Percentiles rank a stretch among this genome's conserved stretches.
phyloP scores from a whole-genome alignment of 495 filamentous ascomycete species.

The Delitschia confertaspora region DNA sequence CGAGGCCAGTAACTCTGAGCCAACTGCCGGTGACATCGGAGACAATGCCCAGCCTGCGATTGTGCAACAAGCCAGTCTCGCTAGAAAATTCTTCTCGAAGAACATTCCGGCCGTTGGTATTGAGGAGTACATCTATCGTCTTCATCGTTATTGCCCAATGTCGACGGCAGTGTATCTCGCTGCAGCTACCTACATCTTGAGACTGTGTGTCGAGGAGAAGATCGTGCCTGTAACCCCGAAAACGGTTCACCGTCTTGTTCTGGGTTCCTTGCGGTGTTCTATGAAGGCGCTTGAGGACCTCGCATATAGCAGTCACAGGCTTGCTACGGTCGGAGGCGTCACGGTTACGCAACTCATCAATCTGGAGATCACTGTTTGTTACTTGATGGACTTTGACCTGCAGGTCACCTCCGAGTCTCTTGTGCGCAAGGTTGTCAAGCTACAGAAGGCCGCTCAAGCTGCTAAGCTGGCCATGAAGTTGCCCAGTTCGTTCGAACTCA shows the following conservation, averaged over 20 bases:
- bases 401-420: slow-evolving; percentile 23
- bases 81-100: slow-evolving; percentile 86
- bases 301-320: slow-evolving; percentile 70
- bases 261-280: slow-evolving; percentile 76
- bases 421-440: slow-evolving; percentile 7
- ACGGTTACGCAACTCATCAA: slow-evolving; percentile 66
- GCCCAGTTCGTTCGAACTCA: slow-evolving; percentile 14
- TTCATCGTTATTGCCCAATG: slow-evolving; percentile 88
- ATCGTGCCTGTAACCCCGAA: slow-evolving; percentile 62
- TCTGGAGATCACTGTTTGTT: slow-evolving; percentile 64
- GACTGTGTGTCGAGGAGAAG: slow-evolving; percentile 61
- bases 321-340: slow-evolving; percentile 86
- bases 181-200: slow-evolving; percentile 79
- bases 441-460: slow-evolving; percentile 27
- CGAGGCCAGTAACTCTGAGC: slow-evolving; percentile 31
- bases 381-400: slow-evolving; percentile 34
- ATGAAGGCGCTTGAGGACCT: slow-evolving; percentile 91
- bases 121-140: slow-evolving; percentile 74
- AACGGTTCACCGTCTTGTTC: slow-evolving; percentile 79
- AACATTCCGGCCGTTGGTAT: slow-evolving; percentile 69
- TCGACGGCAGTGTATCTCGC: slow-evolving; percentile 96
- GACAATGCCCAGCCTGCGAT: slow-evolving; percentile 47
- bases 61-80: slow-evolving; percentile 69
- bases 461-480: slow-evolving; percentile 11
- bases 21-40: slow-evolving; percentile 20